Base-by-base conservation (phyloP, 2,329 filamentous ascomycete species). In the Delphinella strobiligena region DNA sequence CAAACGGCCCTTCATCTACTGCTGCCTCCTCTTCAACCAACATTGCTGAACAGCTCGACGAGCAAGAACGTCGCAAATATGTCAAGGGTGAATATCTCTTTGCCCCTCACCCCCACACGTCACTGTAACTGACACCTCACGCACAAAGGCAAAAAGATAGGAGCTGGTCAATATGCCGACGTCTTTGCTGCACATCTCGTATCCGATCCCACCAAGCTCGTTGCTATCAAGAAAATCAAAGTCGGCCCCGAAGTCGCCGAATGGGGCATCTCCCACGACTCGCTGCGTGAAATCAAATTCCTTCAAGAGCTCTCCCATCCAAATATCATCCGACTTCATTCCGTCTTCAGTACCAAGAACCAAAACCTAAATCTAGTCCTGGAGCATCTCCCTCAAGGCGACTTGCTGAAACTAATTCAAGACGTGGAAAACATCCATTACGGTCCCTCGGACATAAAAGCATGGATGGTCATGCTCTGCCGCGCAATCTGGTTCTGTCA, bases 401-500 rank as follows among this genome's bases (percentile, higher is more conserved):
- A 98, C 62, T 73, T 98, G 19, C 86, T 96, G 62, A 86, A 88
- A 72, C 75, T 98, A 43, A 93, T 94, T 59, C 84, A 85, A 59
- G 88, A 96, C 61, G 78, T 74, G 19, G 74, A 80, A 34, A 68
- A 68, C 39, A 80, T 95, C 34, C 76, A 78, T 40, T 96, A 96
- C 60, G 83, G 83, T 45, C 75, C 78, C 9, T 82, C 84, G 14
- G 91, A 98, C 60, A 87, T 96, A 61, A 98, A 98, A 61, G 82
- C 87, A 12, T 98, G 91, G 91, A 93, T 95, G 80, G 84, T 83
- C 47, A 96, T 96, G 91, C 73, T 96, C n/a, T 75, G 75, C 19
- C 79, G 89, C 31, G 91, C 83, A 18, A 78, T 96, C 19, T 93
- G 86, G 80, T 98, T 93, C 68, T 96, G 91, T 61, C 91, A 98